Evolutionary conservation across 768 basidiomycete genomes (phyloP).

Genomic region (Hypholoma sublateritium): DNA sequence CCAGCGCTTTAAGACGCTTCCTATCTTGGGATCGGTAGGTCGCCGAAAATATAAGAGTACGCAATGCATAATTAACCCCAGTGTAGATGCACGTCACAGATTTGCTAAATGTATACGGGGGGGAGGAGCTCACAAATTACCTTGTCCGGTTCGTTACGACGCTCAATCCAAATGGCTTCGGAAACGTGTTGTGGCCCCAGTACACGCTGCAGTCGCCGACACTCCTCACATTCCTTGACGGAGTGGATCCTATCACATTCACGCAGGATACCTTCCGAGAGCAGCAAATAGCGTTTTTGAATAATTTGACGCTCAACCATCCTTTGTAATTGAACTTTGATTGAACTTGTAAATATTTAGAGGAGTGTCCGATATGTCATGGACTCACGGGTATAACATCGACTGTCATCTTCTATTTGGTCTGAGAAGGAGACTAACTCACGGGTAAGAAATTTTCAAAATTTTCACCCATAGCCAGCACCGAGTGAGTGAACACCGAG

Average conservation of each 20-base stretch:
- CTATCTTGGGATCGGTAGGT: conserved; percentile 45
- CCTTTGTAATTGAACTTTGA: conserved; percentile 1
- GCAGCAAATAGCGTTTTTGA: conserved; percentile 22
- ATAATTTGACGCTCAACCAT: conserved; percentile 19
- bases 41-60: too few species aligned
- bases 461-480: too few species aligned
- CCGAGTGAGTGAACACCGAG: too few species aligned
- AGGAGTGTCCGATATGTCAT: too few species aligned
- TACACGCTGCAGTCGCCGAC: conserved; percentile 20
- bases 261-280: conserved; percentile 26
- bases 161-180: conserved; percentile 23
- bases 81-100: conserved; percentile 39
- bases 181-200: conserved; percentile 23
- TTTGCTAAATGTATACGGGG: conserved; percentile 38
- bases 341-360: background rate
- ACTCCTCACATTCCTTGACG: conserved; percentile 32
- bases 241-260: conserved; percentile 23
- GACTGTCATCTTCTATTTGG: too few species aligned
- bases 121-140: conserved; percentile 43
- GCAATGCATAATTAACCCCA: too few species aligned
- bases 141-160: conserved; percentile 43
- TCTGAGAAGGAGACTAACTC: too few species aligned
- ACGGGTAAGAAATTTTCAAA: too few species aligned
- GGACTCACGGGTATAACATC: too few species aligned
- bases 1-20: conserved; percentile 42